Base-by-base conservation (phyloP, 805 yeast genomes). In the Brettanomyces anomalus region DNA sequence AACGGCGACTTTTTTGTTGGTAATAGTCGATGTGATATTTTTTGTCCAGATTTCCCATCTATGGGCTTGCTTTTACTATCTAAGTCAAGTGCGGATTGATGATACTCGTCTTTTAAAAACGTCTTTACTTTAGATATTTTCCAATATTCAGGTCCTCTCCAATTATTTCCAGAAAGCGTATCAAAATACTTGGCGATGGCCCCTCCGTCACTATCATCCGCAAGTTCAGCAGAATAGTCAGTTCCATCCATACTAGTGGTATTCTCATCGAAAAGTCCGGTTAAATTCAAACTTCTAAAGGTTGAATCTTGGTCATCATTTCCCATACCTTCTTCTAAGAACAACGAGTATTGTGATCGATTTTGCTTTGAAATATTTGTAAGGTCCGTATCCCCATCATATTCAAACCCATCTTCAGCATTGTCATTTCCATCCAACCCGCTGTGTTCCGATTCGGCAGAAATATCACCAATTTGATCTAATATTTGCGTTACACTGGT, bases 101-200 rank as follows among this genome's bases (percentile, higher is more conserved):
- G 28, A 24, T 24, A 24, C 10, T 24, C 28, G 10, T 24, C 28
- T 24, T 24, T 24, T 11, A 24, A 24, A 24, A 24, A 24, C 10
- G 28, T 24, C 26, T 43, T 48, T n/a, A 43, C n/a, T 19, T 47
- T 35, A n/a, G 43, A 24, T 36, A 90, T 82, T 61, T 83, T 84
- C 97, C 97, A 90, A 62, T 86, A 94, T 49, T 85, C 90, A 13
- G 90, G 84, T 7, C 97, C 97, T 24, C 94, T 75, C 96, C 97
- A 89, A 57, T 78, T 83, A 28, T 70, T 64, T 44, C 70, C 74
- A 61, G 86, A 68, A 17, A 77, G 71, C 42, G 77, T 79, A 57
- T 88, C 96, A 60, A 87, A 87, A 57, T 86, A 83, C 3, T 88
- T 82, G 74, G 76, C 68, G 39, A 74, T 59, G 42, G 68, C 60